Conservation (phyloP, 441 rosid species). For the Syzygium malaccense region DNA sequence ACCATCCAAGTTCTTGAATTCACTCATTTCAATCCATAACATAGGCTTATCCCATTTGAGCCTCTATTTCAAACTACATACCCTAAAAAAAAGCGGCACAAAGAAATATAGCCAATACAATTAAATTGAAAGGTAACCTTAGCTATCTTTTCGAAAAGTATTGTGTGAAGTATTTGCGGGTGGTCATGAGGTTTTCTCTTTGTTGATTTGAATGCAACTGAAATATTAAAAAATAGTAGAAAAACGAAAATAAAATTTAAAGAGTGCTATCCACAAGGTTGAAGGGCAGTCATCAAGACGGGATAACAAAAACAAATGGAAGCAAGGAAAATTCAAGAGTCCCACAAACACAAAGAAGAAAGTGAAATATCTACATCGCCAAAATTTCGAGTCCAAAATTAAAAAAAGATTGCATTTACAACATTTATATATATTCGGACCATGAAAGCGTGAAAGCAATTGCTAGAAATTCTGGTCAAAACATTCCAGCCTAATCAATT, state of each 20-base stretch:
- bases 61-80: not conserved
- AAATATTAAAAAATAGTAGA: slow-evolving; percentile 27
- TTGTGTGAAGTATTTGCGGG: slow-evolving; percentile 61
- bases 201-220: slow-evolving; percentile 95
- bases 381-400: not conserved
- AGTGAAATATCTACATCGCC: not conserved
- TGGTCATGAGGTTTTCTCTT: slow-evolving; percentile 90
- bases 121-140: slow-evolving; percentile 40
- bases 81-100: not conserved
- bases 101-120: not conserved
- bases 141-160: slow-evolving; percentile 95
- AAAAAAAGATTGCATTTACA: not conserved
- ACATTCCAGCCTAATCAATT: not conserved
- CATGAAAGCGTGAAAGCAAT: not conserved
- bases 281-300: not conserved
- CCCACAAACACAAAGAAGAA: not conserved
- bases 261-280: not conserved
- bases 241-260: not conserved
- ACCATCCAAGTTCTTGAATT: too few relatives aligned
- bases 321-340: not conserved
- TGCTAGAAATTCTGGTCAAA: not conserved
- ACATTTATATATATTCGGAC: not conserved
- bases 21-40: too few relatives aligned
- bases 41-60: not conserved
- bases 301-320: not conserved